Percentiles rank a stretch among this genome's conserved stretches.
These are phyloP conservation scores for Leccinum pallidistipes DNA, from an alignment of 1,284 basidiomycete genomes.

Conservation along the genomic window DNA sequence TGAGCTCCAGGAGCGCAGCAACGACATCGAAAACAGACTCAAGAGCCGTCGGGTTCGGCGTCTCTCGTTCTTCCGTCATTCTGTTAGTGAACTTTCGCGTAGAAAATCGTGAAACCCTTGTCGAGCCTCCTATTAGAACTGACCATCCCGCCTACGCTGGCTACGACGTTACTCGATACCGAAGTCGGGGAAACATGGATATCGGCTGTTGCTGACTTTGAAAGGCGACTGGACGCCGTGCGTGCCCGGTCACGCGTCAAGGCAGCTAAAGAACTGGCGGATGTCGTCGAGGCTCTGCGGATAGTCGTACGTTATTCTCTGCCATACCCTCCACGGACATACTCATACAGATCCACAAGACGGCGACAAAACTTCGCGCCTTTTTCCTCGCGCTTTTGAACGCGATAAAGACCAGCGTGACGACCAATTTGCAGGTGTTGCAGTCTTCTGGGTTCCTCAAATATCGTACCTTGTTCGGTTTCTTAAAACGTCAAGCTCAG, in stretches of 20 bases:
- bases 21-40: constrained; percentile 85
- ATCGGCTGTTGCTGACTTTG: constrained; percentile 75
- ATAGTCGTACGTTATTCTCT: constrained; percentile 63
- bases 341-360: constrained; percentile 45
- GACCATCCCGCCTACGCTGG: constrained; percentile 79
- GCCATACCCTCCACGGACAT: neutral
- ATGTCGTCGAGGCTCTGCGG: constrained; percentile 82
- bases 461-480: constrained; percentile 81
- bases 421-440: constrained; percentile 91
- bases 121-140: constrained; percentile 80
- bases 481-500: constrained; percentile 82
- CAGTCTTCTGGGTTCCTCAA: constrained; percentile 89
- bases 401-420: constrained; percentile 81
- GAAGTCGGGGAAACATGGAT: constrained; percentile 86
- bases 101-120: constrained; percentile 89
- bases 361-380: constrained; percentile 83
- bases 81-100: constrained; percentile 9
- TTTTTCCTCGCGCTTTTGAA: constrained; percentile 86
- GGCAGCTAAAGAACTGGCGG: constrained; percentile 79
- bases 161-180: constrained; percentile 81
- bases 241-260: constrained; percentile 77
- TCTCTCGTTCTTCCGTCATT: constrained; percentile 1
- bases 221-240: constrained; percentile 69
- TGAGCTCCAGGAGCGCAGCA: constrained; percentile 87
- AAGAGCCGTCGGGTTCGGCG: constrained; percentile 75